Evolutionary conservation across 169 alveolate species (phyloP).

Genomic region (Plasmodium sp.): DNA sequence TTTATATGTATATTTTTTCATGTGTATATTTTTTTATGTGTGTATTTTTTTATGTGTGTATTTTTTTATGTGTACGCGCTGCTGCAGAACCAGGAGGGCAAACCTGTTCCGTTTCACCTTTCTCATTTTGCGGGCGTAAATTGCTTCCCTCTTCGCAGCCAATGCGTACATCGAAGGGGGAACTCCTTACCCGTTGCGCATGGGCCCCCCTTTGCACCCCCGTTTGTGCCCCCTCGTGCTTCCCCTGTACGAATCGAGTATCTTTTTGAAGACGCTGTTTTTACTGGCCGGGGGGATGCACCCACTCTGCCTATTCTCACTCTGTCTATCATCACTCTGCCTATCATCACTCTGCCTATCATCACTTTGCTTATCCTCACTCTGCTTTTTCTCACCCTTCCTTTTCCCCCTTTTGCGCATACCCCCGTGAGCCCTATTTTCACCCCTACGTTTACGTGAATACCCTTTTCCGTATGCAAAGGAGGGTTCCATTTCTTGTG

Average conservation of each 20-base stretch:
- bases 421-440: neutral
- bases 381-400: neutral
- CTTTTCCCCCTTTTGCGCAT: neutral
- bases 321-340: neutral
- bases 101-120: neutral
- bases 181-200: neutral
- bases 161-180: neutral
- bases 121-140: neutral
- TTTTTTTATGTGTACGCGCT: neutral
- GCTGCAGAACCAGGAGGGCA: neutral
- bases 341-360: neutral
- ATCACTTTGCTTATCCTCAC: neutral
- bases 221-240: neutral
- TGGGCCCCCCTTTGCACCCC: neutral
- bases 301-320: neutral
- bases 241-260: neutral
- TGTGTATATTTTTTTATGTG: neutral
- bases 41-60: neutral
- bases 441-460: neutral
- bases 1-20: neutral
- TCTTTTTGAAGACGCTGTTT: slow-evolving; percentile 10
- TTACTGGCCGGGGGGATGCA: neutral
- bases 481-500: neutral
- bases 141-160: neutral
- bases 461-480: neutral